Evolutionary conservation across 768 basidiomycete species (phyloP), one percentile per base, ranked within the genome.

Genomic region (Naganishia vaughanmartiniae): DNA sequence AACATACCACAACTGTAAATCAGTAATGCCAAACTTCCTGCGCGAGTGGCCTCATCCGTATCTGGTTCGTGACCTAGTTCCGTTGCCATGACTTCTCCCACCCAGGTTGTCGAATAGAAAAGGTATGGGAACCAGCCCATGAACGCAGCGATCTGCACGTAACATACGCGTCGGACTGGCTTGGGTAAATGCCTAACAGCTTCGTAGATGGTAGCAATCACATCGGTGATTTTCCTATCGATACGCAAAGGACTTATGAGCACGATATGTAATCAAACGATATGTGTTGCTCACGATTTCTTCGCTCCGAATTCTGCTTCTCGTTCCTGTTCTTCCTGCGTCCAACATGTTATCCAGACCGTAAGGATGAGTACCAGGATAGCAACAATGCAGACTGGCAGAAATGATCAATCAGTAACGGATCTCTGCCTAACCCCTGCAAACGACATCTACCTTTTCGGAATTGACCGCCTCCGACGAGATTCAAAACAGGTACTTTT

Each of bases 71-170:
- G 75, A 17, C 85, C 85, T 2, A 86, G 77, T 79, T 95, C 89
- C 66, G 87, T 84, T 10, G 92, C 92, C 92, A 97, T 93, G 24
- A 96, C 84, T 82, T 96, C 93, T 5, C 92, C 92, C 67, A 97
- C 86, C 78, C 94, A 97, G 0, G 93, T 94, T 11, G 94, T 97
- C 19, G 91, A 92, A 70, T 80, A 78, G 81, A 97, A 96, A 48
- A 96, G 84, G 84, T 93, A 97, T 0, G 94, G 94, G 77, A 97
- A 97, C 92, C 94, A 97, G 74, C 92, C 93, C 92, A 95, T 95
- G 79, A 95, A 97, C 1, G 94, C 93, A 78, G 92, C 94, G 21
- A 97, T 81, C 77, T 97, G 94, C 3, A 96, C 93, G 76, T 89
- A 88, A 79, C 94, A 97, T 14, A 97, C 94, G 31, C 91, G 86